A percentile compares a stretch with the other conserved stretches of the same genome.
Conservation (phyloP, 106 monocot genomes). For the Iris macrosiphon region DNA sequence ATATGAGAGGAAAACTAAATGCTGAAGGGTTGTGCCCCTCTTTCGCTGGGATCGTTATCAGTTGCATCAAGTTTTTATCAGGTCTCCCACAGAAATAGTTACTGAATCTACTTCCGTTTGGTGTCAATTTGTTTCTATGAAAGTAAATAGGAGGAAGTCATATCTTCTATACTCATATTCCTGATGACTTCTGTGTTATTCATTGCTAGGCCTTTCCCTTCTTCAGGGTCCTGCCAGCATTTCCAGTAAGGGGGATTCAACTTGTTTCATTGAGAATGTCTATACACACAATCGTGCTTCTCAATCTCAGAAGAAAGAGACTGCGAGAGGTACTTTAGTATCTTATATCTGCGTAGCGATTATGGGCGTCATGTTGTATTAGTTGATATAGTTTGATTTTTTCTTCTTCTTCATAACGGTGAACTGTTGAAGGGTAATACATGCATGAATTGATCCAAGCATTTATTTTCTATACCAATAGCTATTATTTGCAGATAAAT, state of each 20-base stretch:
- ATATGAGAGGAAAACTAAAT: slow-evolving; percentile 38
- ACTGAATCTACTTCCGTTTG: not conserved
- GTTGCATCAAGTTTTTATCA: slow-evolving; percentile 73
- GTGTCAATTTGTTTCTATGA: no score
- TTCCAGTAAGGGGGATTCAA: slow-evolving; percentile 15
- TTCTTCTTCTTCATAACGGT: no score
- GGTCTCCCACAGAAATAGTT: slow-evolving; percentile 25
- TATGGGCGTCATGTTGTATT: not conserved
- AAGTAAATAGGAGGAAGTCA: no score
- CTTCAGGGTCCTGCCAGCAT: slow-evolving; percentile 20
- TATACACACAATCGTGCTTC: slow-evolving; percentile 6
- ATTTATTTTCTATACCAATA: no score
- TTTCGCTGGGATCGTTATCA: slow-evolving; percentile 73
- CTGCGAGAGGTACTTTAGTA: slow-evolving; percentile 35
- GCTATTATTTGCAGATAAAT: no score
- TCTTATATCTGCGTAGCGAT: slow-evolving; percentile 4
- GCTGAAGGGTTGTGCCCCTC: slow-evolving; percentile 28
- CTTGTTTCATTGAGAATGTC: slow-evolving; percentile 7
- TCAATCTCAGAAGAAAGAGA: slow-evolving; percentile 23
- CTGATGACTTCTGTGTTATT: not conserved
- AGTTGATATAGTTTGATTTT: not conserved
- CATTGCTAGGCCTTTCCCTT: slow-evolving; percentile 49
- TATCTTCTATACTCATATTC: not conserved
- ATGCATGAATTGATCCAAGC: not conserved
- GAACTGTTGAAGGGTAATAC: not conserved